A percentile compares a stretch with the other conserved stretches of the same genome.
Evolutionary conservation across 169 alveolate species (phyloP).

Genomic region (Plasmodium falciparum): DNA sequence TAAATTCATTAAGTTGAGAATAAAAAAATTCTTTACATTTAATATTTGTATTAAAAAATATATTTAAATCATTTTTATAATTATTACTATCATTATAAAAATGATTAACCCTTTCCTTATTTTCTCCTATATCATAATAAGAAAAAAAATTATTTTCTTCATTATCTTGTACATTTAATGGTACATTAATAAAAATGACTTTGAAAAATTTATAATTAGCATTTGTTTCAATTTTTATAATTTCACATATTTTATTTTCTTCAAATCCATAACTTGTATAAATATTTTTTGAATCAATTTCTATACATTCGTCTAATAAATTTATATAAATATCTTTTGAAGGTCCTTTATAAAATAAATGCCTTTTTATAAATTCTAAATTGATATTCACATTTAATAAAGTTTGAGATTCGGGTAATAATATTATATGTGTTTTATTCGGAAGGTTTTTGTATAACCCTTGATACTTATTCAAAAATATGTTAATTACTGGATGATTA

Average conservation of each 20-base stretch:
- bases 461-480: conserved; percentile 45
- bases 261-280: conserved; percentile 69
- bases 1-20: conserved; percentile 35
- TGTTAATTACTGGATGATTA: conserved; percentile 66
- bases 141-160: neutral
- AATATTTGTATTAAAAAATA: conserved; percentile 36
- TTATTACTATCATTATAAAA: conserved; percentile 7
- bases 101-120: neutral
- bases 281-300: conserved; percentile 46
- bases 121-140: conserved; percentile 8
- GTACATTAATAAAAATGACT: conserved; percentile 49
- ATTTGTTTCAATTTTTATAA: conserved; percentile 69
- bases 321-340: conserved; percentile 57
- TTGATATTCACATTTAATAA: conserved; percentile 44
- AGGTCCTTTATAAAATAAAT: conserved; percentile 60
- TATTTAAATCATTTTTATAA: conserved; percentile 30
- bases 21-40: conserved; percentile 32
- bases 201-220: conserved; percentile 57
- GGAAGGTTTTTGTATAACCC: conserved; percentile 24
- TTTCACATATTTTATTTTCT: conserved; percentile 62
- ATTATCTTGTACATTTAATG: conserved; percentile 39
- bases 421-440: conserved; percentile 34
- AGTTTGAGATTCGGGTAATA: conserved; percentile 66
- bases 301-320: conserved; percentile 58
- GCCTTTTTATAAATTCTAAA: conserved; percentile 57